These are phyloP conservation scores for Fraxinus platypoda DNA, from an alignment of 305 asterid species.

Conservation along the genomic window DNA sequence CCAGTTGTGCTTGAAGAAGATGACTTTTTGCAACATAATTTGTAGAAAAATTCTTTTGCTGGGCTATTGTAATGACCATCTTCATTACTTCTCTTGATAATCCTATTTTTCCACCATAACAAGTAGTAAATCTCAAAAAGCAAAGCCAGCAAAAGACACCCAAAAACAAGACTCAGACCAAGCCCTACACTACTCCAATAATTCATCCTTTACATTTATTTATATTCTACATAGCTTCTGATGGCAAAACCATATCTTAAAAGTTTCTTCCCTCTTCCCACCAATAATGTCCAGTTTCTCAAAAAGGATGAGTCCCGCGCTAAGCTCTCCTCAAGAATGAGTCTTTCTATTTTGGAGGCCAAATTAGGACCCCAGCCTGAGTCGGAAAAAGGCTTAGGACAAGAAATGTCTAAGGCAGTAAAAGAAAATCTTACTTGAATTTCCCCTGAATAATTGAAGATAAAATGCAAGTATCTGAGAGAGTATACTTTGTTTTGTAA, in stretches of 20 bases:
- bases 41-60: constrained; percentile 19
- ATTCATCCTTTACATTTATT: constrained; percentile 31
- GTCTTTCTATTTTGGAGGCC: not conserved
- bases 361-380: not conserved
- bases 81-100: constrained; percentile 27
- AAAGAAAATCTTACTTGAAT: not conserved
- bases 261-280: not conserved
- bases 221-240: not conserved
- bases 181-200: constrained; percentile 38
- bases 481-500: not conserved
- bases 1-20: constrained; percentile 4
- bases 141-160: constrained; percentile 43
- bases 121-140: constrained; percentile 33
- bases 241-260: not conserved
- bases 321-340: not conserved
- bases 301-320: not conserved
- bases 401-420: not conserved
- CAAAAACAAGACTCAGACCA: constrained; percentile 43
- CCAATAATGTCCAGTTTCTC: not conserved
- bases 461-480: not conserved
- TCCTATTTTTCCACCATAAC: constrained; percentile 39
- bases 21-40: constrained; percentile 28
- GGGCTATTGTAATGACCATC: constrained; percentile 22
- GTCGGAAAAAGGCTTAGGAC: not conserved
- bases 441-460: not conserved